Evolutionary conservation across 2,329 filamentous ascomycete species (phyloP), one percentile per base, ranked within the genome.

Genomic region (Septoria linicola): DNA sequence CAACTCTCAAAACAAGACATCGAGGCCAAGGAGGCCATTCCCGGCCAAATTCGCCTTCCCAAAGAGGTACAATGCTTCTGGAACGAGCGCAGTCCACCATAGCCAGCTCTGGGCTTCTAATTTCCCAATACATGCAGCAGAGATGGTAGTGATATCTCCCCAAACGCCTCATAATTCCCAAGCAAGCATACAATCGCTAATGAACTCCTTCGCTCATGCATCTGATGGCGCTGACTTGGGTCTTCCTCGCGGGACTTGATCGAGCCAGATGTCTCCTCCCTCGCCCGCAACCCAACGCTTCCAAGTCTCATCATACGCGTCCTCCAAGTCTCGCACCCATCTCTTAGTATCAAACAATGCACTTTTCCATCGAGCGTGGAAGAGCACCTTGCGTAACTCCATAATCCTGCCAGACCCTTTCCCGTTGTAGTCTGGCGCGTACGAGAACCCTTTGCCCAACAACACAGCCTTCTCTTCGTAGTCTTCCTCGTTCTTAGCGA

Each of bases 251-350:
- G 57, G 57, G 14, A 68, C 41, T 35, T 63, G 54, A 23, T 68
- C 62, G 67, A 99, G 78, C 78, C 89, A 93, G 59, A 99, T 95
- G 75, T 99, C 93, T 7, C 92, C 91, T n/a, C 88, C 85, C 70
- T 89, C 82, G 10, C 89, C 91, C 34, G 75, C 77, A 32, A 91
- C 89, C 92, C 93, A 99, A 66, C 83, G 81, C 62, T 79, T 78
- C 93, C 93, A 99, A 14, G 91, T 90, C 67, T 87, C 82, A 59
- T 88, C 84, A 68, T 96, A 99, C 10, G 90, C 91, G 55, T 81
- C 79, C 73, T 99, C 93, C 16, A 99, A 73, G 71, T 97, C 91
- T 40, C 78, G 74, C 20, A 97, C 92, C 93, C 93, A 99, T 61
- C 93, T 80, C 61, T 78, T 81, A 4, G 93, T 99, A 70, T 99